Base-by-base conservation (phyloP, 2,329 filamentous ascomycete genomes). In the Gnomoniopsis sp. region DNA sequence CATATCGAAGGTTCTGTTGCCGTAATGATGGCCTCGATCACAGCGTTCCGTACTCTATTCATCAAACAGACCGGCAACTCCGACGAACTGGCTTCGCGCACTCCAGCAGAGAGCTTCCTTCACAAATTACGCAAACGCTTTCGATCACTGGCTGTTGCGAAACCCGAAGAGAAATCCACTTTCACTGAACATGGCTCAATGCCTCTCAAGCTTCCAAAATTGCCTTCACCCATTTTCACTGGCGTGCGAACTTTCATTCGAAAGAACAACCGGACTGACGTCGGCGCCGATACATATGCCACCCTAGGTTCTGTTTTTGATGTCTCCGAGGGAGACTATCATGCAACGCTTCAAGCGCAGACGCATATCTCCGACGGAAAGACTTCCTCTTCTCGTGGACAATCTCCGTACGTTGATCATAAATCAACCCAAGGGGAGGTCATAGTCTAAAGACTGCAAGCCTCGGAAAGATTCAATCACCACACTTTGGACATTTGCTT, bases 21-120 rank as follows among this genome's bases (percentile, higher is more conserved):
- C 12, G 63, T 67, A 21, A 62, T 65, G 54, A 66, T 65, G 64
- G 65, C 58, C 8, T 66, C 64, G 15, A 60, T 66, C 17, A 66
- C 65, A 14, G 63, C 61, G 3, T 65, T 66, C 23, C 64, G 64
- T 26, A 65, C 64, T 3, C 57, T 65, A 19, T 64, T 65, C 34
- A 54, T 64, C 44, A 57, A 53, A 34, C 53, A 59, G n/a, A 60
- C 55, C 19, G 59, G 49, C 23, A 47, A 60, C 22, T 50, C 14
- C 19, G 41, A 30, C 21, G 51, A 46, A 3, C 26, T 2, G 21
- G 23, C 51, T 14, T 17, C 57, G 30, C 34, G 30, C 34, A 63
- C 55, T 47, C 52, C 61, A 3, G 30, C 53, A 14, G 34, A 53
- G 49, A 55, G 53, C 50, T 26, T 61, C 34, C 34, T 58, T n/a